Evolutionary conservation across 202 grass and related monocot genomes (phyloP).

Genomic region (Panicum hallii): DNA sequence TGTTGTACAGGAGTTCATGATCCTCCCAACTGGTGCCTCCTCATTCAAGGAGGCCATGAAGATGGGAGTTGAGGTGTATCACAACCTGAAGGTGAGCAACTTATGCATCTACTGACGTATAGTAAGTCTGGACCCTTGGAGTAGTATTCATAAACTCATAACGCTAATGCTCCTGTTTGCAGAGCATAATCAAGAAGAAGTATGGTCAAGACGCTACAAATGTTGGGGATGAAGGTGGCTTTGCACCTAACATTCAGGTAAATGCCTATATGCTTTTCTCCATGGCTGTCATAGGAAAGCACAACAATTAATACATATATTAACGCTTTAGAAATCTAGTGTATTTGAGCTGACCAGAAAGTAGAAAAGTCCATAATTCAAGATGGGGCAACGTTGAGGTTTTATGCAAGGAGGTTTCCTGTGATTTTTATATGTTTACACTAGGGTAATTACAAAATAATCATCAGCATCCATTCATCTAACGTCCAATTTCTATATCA

Average conservation of each 20-base stretch:
- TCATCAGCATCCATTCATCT: not conserved
- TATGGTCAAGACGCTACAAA: conserved; percentile 97
- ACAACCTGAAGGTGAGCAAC: conserved; percentile 78
- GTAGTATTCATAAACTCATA: not conserved
- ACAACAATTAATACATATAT: not conserved
- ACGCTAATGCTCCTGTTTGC: not conserved
- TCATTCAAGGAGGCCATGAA: conserved; percentile 99
- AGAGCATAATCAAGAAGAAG: conserved; percentile 93
- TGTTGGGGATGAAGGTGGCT: conserved; percentile 98
- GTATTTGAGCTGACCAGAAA: not conserved
- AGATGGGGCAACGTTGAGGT: not conserved
- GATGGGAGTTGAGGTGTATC: conserved; percentile 98
- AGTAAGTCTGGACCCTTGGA: not conserved
- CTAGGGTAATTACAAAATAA: not conserved
- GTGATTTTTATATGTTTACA: not conserved
- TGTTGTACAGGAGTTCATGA: conserved; percentile 89
- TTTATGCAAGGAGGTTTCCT: not conserved
- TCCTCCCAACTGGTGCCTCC: conserved; percentile 82
- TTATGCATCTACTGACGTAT: not conserved
- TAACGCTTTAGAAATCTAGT: not conserved
- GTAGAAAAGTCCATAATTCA: not conserved
- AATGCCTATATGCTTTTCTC: not conserved
- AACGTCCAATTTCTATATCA: not conserved
- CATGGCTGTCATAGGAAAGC: not conserved
- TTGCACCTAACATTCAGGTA: conserved; percentile 99